Conservation (phyloP, 805 yeast species). For the Nakazawaea ernobii region DNA sequence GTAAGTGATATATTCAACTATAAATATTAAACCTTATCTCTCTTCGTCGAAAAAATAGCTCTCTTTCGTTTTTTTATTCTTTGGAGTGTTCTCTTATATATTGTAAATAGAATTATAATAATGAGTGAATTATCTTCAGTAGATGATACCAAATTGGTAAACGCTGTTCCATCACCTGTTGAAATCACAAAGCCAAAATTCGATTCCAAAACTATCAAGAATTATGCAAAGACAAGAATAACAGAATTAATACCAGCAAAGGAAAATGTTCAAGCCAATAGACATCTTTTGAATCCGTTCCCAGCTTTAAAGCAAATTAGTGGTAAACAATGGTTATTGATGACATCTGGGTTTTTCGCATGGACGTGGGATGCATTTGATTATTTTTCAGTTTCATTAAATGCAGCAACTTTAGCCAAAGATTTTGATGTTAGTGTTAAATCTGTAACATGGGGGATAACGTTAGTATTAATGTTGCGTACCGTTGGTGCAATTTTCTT, state of each 20-base stretch:
- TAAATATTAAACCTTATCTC: too few species aligned
- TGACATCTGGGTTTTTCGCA: slow-evolving; percentile 45
- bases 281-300: slow-evolving; percentile 54
- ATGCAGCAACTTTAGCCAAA: slow-evolving; percentile 40
- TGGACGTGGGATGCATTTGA: slow-evolving; percentile 70
- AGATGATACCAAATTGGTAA: neutral
- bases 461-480: slow-evolving; percentile 62
- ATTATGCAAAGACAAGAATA: slow-evolving; percentile 40
- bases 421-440: slow-evolving; percentile 39
- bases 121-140: neutral
- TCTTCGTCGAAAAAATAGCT: too few species aligned
- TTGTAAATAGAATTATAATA: too few species aligned
- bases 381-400: slow-evolving; percentile 52
- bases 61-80: too few species aligned
- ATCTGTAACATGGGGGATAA: slow-evolving; percentile 60
- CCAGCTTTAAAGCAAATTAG: slow-evolving; percentile 46
- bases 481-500: slow-evolving; percentile 61
- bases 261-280: slow-evolving; percentile 29
- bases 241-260: slow-evolving; percentile 44
- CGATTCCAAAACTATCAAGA: slow-evolving; percentile 2
- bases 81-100: too few species aligned
- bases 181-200: neutral
- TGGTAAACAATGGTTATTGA: slow-evolving; percentile 51
- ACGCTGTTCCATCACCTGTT: neutral
- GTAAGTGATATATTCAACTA: too few species aligned